These are phyloP conservation scores for Cronartium quercuum DNA, from an alignment of 1,284 basidiomycete species.

Conservation along the genomic window DNA sequence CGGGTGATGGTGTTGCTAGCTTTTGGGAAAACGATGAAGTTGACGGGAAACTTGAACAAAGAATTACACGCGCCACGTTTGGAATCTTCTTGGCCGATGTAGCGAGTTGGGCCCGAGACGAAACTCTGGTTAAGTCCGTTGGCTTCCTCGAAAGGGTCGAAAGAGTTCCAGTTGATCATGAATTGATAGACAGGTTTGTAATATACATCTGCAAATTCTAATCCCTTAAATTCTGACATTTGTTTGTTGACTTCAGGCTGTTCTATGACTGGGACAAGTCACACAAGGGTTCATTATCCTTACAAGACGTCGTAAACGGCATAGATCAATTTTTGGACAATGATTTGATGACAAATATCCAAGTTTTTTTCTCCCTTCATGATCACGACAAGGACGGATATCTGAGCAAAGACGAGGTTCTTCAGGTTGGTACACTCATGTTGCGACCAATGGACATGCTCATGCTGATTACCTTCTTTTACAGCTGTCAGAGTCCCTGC, in stretches of 20 bases:
- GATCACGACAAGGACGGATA: conserved; percentile 93
- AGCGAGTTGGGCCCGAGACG: conserved; percentile 91
- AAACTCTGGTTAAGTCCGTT: conserved; percentile 79
- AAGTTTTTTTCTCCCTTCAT: conserved; percentile 96
- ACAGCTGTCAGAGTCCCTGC: conserved; percentile 30
- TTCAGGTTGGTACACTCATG: conserved; percentile 82
- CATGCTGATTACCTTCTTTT: conserved; percentile 2
- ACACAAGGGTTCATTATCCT: conserved; percentile 62
- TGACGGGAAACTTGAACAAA: conserved; percentile 76
- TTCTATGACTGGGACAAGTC: conserved; percentile 87
- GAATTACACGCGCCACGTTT: conserved; percentile 82
- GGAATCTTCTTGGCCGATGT: conserved; percentile 83
- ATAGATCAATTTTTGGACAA: conserved; percentile 89
- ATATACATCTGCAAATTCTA: not conserved
- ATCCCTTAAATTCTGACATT: not conserved
- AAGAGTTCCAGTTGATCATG: conserved; percentile 71
- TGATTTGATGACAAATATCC: conserved; percentile 94
- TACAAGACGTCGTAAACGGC: conserved; percentile 79
- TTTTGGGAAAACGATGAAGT: conserved; percentile 50
- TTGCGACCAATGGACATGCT: conserved; percentile 57
- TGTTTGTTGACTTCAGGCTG: conserved; percentile 59
- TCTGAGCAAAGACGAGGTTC: conserved; percentile 89
- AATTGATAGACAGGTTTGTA: conserved; percentile 55
- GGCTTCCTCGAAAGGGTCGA: conserved; percentile 77
- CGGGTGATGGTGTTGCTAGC: conserved; percentile 33